Evolutionary conservation across 768 basidiomycete genomes (phyloP), one percentile per base, ranked within the genome.

Genomic region (Boletus fagicola): DNA sequence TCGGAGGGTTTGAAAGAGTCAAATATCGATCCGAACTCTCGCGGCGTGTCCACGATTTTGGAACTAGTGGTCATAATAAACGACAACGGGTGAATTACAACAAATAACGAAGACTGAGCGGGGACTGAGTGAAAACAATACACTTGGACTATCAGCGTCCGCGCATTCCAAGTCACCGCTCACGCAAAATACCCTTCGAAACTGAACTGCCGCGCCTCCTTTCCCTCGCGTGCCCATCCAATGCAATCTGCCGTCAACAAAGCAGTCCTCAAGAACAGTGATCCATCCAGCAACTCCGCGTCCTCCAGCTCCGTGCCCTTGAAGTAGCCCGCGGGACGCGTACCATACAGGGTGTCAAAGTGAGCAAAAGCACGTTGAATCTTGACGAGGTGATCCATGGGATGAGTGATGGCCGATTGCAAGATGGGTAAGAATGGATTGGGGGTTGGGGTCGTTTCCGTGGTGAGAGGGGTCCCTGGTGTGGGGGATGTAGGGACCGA

Each of bases 391-490:
- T 75, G 76, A 12, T 76, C 74, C 5, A 59, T 49, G 0, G 75
- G 75, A 54, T 77, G 72, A 0, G 69, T 51, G 33, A 79, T 65
- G 12, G 72, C 63, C 7, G 70, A 69, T 49, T 79, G 73, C 45
- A 80, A 63, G 58, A 79, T 67, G 0, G 72, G 66, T 6, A 77
- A 54, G 74, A 78, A 80, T 0, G 69, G 63, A 51, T 80, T 80
- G 2, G 76, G 72, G 3, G 20, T 55, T 1, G 60, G 58, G 1
- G 53, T 58, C 33, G 54, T 62, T 35, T 60, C 65, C 3, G 60
- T 62, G 7, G 57, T 60, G 28, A 45, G 8, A 0, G 67, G 47
- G 0, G 49, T 46, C 16, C 39, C 38, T 7, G 55, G 16, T 1
- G 46, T 5, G 0, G 54, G 57, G 1, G 51, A 54, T 1, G 22